Evolutionary conservation across 768 basidiomycete species (phyloP).

Genomic region (Lactifluus piperatus): DNA sequence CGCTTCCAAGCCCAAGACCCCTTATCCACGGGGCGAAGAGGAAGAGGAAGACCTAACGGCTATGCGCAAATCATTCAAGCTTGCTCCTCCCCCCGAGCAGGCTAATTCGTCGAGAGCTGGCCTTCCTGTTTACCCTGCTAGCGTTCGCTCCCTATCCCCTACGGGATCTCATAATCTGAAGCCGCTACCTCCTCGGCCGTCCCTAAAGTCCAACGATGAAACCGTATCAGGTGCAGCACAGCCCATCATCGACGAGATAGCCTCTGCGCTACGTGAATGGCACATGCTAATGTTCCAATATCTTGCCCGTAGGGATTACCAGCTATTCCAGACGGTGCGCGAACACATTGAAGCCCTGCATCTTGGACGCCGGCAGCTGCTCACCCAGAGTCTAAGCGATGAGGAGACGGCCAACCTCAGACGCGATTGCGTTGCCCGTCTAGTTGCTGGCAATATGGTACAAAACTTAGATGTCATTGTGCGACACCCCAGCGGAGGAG

Average conservation of each 20-base stretch:
- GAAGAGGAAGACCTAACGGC: slow-evolving; percentile 46
- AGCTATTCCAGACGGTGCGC: slow-evolving; percentile 75
- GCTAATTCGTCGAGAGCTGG: slow-evolving; percentile 65
- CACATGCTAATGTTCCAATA: slow-evolving; percentile 87
- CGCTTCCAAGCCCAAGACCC: slow-evolving; percentile 32
- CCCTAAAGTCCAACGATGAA: slow-evolving; percentile 92
- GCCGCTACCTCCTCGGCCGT: slow-evolving; percentile 81
- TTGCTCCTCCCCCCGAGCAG: slow-evolving; percentile 68
- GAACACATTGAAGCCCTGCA: slow-evolving; percentile 89
- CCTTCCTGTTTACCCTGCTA: slow-evolving; percentile 63
- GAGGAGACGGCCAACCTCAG: slow-evolving; percentile 81
- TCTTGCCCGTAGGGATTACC: slow-evolving; percentile 82
- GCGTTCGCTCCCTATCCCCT: slow-evolving; percentile 57
- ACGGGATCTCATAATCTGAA: slow-evolving; percentile 57
- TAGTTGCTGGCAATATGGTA: slow-evolving; percentile 84
- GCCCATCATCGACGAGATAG: slow-evolving; percentile 95
- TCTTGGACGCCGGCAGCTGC: slow-evolving; percentile 81
- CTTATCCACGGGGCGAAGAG: slow-evolving; percentile 57
- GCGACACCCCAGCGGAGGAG: slow-evolving; percentile 88
- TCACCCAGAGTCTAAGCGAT: slow-evolving; percentile 76
- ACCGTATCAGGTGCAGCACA: slow-evolving; percentile 75
- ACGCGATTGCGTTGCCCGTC: slow-evolving; percentile 76
- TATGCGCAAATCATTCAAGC: slow-evolving; percentile 55
- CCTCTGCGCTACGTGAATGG: slow-evolving; percentile 95
- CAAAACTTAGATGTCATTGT: slow-evolving; percentile 94